Conservation (phyloP, 805 yeast species). For the Kazachstania psychrophila region DNA sequence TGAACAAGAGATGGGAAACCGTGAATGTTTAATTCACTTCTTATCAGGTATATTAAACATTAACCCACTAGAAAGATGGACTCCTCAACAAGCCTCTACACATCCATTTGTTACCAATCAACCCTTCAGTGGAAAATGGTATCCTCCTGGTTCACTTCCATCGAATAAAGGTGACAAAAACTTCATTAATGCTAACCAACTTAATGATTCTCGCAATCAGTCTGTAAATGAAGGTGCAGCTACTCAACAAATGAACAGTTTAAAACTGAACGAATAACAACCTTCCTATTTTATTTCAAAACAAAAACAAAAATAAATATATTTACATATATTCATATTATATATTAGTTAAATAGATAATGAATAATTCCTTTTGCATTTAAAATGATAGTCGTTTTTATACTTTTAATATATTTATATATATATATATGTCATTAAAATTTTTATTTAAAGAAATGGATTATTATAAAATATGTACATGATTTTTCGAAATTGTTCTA, state of each 20-base stretch:
- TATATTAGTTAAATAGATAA: not conserved
- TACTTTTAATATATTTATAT: no score
- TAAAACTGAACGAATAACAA: slow-evolving; percentile 3
- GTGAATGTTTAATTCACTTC: slow-evolving; percentile 68
- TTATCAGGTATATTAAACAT: slow-evolving; percentile 66
- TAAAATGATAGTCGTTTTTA: no score
- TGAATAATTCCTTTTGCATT: no score
- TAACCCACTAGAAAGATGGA: slow-evolving; percentile 91
- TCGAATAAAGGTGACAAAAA: not conserved
- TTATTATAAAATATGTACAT: no score
- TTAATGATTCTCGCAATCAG: not conserved
- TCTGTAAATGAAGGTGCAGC: slow-evolving; percentile 4
- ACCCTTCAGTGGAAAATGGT: slow-evolving; percentile 45
- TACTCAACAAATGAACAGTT: slow-evolving; percentile 2
- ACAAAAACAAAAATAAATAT: not conserved
- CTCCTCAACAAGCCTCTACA: slow-evolving; percentile 87
- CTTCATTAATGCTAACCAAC: not conserved
- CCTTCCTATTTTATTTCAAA: no score
- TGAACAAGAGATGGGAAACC: slow-evolving; percentile 65
- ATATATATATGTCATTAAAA: no score
- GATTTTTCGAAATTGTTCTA: no score
- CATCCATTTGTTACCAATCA: slow-evolving; percentile 81
- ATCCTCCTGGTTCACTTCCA: slow-evolving; percentile 36
- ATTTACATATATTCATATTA: not conserved
- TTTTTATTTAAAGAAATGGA: no score